Conservation (phyloP, 768 basidiomycete genomes). For the Gautieria morchelliformis region DNA sequence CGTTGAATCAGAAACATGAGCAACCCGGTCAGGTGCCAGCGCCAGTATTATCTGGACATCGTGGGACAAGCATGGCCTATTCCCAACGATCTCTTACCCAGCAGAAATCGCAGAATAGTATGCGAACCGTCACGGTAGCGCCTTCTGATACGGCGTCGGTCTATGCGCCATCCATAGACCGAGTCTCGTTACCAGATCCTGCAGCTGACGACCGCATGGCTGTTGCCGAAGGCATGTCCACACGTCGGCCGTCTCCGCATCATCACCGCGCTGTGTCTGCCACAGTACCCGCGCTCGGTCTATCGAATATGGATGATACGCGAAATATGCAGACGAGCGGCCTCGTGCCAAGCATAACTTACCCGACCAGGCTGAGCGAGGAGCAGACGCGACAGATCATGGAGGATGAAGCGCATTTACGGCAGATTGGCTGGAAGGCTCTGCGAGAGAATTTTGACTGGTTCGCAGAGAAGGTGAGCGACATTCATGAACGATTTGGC, state of each 20-base stretch:
- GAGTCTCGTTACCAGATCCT: not conserved
- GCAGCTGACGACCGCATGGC: not conserved
- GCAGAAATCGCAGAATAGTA: slow-evolving; percentile 50
- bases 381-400: not conserved
- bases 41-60: not conserved
- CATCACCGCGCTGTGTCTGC: not conserved
- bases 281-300: not conserved
- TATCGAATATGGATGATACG: slow-evolving; percentile 2
- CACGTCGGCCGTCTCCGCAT: not conserved
- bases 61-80: slow-evolving; percentile 15
- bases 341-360: not conserved
- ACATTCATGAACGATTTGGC: not conserved
- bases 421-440: slow-evolving; percentile 43
- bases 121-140: slow-evolving; percentile 44
- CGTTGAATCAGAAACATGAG: not conserved
- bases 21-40: not conserved
- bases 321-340: not conserved
- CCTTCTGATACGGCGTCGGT: not conserved
- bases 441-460: slow-evolving; percentile 46
- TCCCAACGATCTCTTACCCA: slow-evolving; percentile 23
- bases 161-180: not conserved
- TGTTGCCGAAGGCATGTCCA: not conserved
- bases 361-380: not conserved
- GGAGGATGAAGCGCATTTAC: slow-evolving; percentile 28
- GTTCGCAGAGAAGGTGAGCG: slow-evolving; percentile 50